These are phyloP conservation scores for Phytophthora cryptogea DNA, from an alignment of 352 stramenopile genomes.

Conservation along the genomic window DNA sequence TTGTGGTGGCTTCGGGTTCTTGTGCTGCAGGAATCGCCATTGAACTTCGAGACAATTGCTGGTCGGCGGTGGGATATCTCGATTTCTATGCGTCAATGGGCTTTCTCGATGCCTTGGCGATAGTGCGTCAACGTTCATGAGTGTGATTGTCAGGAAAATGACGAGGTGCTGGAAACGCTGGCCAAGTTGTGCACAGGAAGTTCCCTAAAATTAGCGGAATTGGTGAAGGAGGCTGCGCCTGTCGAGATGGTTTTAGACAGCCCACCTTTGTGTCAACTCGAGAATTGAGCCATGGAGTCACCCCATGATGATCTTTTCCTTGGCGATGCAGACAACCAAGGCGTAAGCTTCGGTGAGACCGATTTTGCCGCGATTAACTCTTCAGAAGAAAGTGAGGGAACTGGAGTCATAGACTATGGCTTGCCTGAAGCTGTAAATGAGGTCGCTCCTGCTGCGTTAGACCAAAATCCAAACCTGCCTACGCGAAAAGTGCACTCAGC, in stretches of 20 bases:
- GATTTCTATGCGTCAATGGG: slow-evolving; percentile 36
- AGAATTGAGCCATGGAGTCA: slow-evolving; percentile 11
- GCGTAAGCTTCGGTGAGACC: background rate
- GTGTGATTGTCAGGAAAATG: background rate
- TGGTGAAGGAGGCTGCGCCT: background rate
- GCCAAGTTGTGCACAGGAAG: background rate
- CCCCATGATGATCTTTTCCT: slow-evolving; percentile 3
- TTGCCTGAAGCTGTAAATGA: background rate
- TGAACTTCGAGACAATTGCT: slow-evolving; percentile 52
- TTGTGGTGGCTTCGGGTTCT: slow-evolving; percentile 34
- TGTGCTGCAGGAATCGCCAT: slow-evolving; percentile 58
- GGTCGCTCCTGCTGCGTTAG: background rate
- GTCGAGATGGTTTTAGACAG: slow-evolving; percentile 11
- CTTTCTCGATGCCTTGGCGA: slow-evolving; percentile 27
- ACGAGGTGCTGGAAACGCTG: no score
- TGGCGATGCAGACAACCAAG: slow-evolving; percentile 18
- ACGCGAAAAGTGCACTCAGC: slow-evolving; percentile 27
- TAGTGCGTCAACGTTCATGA: slow-evolving; percentile 21
- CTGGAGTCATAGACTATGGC: background rate
- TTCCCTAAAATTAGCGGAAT: slow-evolving; percentile 22
- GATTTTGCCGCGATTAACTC: background rate
- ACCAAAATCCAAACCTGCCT: slow-evolving; percentile 1
- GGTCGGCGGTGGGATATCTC: slow-evolving; percentile 26
- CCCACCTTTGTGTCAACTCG: slow-evolving; percentile 1
- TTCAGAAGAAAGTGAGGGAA: background rate